A percentile compares a stretch with the other conserved stretches of the same genome.
Conservation (phyloP, 2,329 filamentous ascomycete species). For the Hymenotorrendiella dingleyae region DNA sequence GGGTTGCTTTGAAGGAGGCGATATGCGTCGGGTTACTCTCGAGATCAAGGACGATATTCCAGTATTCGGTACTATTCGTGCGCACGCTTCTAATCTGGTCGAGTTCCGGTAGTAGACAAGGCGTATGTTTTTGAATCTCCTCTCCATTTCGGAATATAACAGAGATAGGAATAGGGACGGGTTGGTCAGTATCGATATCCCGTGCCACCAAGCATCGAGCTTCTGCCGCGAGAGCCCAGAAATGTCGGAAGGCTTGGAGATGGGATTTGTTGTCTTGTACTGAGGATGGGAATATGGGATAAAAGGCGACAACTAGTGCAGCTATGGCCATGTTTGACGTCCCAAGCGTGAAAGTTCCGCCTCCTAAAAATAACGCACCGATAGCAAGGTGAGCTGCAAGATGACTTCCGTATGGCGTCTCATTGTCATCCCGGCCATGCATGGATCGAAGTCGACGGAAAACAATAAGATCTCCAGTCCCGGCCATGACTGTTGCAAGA, state of each 20-base stretch:
- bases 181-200: constrained; percentile 77
- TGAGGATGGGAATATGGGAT: constrained; percentile 82
- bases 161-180: constrained; percentile 66
- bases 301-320: constrained; percentile 82
- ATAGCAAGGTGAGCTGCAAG: constrained; percentile 89
- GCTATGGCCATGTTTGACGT: constrained; percentile 84
- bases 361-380: constrained; percentile 83
- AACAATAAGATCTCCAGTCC: constrained; percentile 81
- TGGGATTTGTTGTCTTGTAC: constrained; percentile 94
- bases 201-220: constrained; percentile 82
- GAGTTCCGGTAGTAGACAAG: constrained; percentile 41
- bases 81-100: constrained; percentile 41
- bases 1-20: constrained; percentile 50
- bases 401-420: constrained; percentile 89
- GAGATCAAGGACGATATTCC: constrained; percentile 64
- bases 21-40: constrained; percentile 49
- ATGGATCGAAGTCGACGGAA: constrained; percentile 81
- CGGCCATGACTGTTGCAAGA: constrained; percentile 86
- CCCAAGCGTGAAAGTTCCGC: constrained; percentile 86
- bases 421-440: constrained; percentile 77
- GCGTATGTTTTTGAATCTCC: constrained; percentile 27
- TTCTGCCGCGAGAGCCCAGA: constrained; percentile 93
- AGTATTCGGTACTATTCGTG: constrained; percentile 52
- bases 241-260: constrained; percentile 90
- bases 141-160: constrained; percentile 37